phyloP scores from a whole-genome alignment of 2,329 filamentous ascomycete species.

The Cordyceps sp. region DNA sequence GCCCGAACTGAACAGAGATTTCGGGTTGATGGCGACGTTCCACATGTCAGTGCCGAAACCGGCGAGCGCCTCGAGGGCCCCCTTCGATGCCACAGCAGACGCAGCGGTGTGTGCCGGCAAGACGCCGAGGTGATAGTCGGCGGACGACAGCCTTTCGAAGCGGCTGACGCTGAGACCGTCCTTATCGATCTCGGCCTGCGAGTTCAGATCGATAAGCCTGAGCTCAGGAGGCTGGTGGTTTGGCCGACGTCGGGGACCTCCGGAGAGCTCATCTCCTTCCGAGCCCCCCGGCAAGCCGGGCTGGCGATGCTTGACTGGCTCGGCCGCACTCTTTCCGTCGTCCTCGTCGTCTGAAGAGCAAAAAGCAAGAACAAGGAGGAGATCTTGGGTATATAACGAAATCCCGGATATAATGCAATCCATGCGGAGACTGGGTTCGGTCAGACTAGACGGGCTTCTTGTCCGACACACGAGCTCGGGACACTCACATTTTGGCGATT shows the following conservation, averaged over 20 bases:
- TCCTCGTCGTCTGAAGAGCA: constrained; percentile 59
- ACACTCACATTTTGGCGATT: constrained; percentile 75
- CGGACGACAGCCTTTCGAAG: constrained; percentile 70
- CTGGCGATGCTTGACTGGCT: constrained; percentile 19
- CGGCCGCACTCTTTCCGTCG: constrained; percentile 23
- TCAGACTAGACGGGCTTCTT: background rate
- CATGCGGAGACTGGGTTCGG: constrained; percentile 54
- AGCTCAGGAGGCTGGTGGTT: constrained; percentile 79
- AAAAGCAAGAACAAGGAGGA: constrained; percentile 85
- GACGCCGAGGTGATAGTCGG: constrained; percentile 81
- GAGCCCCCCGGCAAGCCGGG: constrained; percentile 28
- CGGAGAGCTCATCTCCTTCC: constrained; percentile 39
- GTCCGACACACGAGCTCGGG: too few relatives aligned
- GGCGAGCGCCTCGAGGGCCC: constrained; percentile 62
- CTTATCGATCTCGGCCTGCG: constrained; percentile 74
- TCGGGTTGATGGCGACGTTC: constrained; percentile 81
- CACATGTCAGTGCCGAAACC: constrained; percentile 62
- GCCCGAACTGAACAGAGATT: constrained; percentile 70
- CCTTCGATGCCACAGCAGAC: constrained; percentile 44
- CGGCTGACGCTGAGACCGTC: constrained; percentile 75
- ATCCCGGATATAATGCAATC: constrained; percentile 97
- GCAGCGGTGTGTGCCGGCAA: constrained; percentile 58
- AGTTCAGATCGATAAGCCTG: constrained; percentile 74
- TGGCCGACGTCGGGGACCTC: constrained; percentile 52
- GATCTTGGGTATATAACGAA: constrained; percentile 83